A percentile compares a stretch with the other conserved stretches of the same genome.
phyloP scores from a whole-genome alignment of 768 basidiomycete genomes.

The Suillus fuscotomentosus region DNA sequence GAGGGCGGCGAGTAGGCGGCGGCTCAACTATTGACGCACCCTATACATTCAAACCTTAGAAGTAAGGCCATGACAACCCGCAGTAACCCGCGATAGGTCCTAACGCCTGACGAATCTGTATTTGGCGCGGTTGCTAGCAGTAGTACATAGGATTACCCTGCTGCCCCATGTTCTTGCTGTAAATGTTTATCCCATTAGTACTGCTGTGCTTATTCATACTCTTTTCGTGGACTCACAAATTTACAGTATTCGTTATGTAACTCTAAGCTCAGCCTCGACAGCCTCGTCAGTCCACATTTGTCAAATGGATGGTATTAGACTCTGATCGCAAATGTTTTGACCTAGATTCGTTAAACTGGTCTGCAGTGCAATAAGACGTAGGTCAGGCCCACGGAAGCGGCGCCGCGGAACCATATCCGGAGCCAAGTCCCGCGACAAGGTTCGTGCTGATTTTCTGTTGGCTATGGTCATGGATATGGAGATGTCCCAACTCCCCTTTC shows the following conservation, averaged over 20 bases:
- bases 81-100: not conserved
- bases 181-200: not conserved
- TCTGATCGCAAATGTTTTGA: not conserved
- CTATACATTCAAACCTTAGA: not conserved
- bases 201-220: not conserved
- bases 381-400: not conserved
- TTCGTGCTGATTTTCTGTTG: not conserved
- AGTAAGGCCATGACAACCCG: not conserved
- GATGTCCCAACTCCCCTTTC: not conserved
- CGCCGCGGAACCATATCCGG: not conserved
- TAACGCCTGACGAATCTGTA: not conserved
- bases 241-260: not conserved
- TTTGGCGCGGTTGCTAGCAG: not conserved
- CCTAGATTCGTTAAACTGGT: not conserved
- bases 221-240: not conserved
- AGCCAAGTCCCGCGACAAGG: not conserved
- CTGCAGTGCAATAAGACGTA: not conserved
- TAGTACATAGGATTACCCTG: not conserved
- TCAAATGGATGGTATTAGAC: not conserved
- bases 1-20: not conserved
- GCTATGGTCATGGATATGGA: not conserved
- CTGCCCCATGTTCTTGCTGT: not conserved
- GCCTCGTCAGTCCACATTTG: not conserved
- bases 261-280: not conserved
- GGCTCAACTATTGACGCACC: not conserved